phyloP scores from a whole-genome alignment of 768 basidiomycete species.

The Termitomyces sp. region DNA sequence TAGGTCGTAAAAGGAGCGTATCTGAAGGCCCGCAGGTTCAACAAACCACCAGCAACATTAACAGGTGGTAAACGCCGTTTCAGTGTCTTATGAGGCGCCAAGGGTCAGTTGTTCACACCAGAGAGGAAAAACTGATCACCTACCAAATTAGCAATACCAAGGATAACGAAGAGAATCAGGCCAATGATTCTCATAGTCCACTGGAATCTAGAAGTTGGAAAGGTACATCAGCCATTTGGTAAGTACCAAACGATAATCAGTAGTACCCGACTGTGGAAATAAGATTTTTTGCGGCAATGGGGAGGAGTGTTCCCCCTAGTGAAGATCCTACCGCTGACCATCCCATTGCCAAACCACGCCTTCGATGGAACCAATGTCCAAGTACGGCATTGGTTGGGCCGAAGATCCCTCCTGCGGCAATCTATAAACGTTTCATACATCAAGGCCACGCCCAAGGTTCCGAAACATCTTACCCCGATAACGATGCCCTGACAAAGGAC shows the following conservation, averaged over 20 bases:
- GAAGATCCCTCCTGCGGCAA: slow-evolving; percentile 54
- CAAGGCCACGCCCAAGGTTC: slow-evolving; percentile 25
- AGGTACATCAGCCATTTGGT: not conserved
- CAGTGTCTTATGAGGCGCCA: slow-evolving; percentile 23
- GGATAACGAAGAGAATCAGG: slow-evolving; percentile 48
- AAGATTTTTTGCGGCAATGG: slow-evolving; percentile 53
- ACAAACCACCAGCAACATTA: slow-evolving; percentile 48
- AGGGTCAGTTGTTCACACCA: not conserved
- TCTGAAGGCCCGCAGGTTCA: slow-evolving; percentile 50
- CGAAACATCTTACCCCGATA: slow-evolving; percentile 43
- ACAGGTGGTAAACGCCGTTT: slow-evolving; percentile 51
- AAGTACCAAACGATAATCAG: not conserved
- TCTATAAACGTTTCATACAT: slow-evolving; percentile 18
- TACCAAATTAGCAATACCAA: slow-evolving; percentile 52
- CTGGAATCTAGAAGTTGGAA: slow-evolving; percentile 44
- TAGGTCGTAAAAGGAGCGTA: slow-evolving; percentile 50
- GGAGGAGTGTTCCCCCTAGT: slow-evolving; percentile 63
- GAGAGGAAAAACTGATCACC: not conserved
- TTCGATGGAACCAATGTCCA: slow-evolving; percentile 70
- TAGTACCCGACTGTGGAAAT: slow-evolving; percentile 39
- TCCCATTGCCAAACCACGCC: slow-evolving; percentile 48
- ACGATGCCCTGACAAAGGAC: slow-evolving; percentile 68
- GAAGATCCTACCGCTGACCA: slow-evolving; percentile 61
- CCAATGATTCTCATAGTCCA: slow-evolving; percentile 75
- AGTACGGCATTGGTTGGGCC: slow-evolving; percentile 54